Base-by-base conservation (phyloP, 1,139 yeast genomes). In the Pichia kudriavzevii region DNA sequence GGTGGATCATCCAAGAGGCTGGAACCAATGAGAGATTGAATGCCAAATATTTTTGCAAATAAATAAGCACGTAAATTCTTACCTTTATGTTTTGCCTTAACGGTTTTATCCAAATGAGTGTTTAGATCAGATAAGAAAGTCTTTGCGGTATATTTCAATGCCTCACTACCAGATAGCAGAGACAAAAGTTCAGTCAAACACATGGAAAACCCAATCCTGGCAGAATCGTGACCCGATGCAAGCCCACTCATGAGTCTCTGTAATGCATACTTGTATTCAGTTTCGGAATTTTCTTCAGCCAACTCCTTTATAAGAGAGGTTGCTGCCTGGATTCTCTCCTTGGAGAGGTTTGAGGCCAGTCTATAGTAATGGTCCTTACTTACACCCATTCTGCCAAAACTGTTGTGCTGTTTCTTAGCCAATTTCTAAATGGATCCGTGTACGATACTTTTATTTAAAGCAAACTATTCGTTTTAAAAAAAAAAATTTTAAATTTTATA, bases 191-290 rank as follows among this genome's bases (percentile, higher is more conserved):
- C 97, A 1, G 91, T 75, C 30, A 91, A 62, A 27, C 95, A 93
- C 71, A 85, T 74, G 3, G 95, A 83, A 50, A 81, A 88, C 2
- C 98, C 98, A 28, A 83, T 61, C 39, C 96, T 64, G 1, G 95
- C 94, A 32, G 87, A 69, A 29, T 83, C 94, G 51, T 93, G 72
- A 14, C 87, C 72, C 10, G 95, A 81, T 8, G 84, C 69, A 30
- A 91, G 64, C 32, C 97, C 97, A 47, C 77, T 79, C 40, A 84
- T 69, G 41, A 91, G 65, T 50, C 97, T 69, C 42, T 72, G 73
- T 39, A 83, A 61, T 0, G 94, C 93, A 54, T 91, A 88, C 34
- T 72, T 71, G 87, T 93, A 85, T 50, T 87, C 95, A 4, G 64
- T 63, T 15, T 60, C 60, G 2, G 41, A 32, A 35, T 72, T 58